Evolutionary conservation across 225 moss, liverwort and hornwort genomes (phyloP), one percentile per base, ranked within the genome.

Genomic region (Physcomitrium patens): DNA sequence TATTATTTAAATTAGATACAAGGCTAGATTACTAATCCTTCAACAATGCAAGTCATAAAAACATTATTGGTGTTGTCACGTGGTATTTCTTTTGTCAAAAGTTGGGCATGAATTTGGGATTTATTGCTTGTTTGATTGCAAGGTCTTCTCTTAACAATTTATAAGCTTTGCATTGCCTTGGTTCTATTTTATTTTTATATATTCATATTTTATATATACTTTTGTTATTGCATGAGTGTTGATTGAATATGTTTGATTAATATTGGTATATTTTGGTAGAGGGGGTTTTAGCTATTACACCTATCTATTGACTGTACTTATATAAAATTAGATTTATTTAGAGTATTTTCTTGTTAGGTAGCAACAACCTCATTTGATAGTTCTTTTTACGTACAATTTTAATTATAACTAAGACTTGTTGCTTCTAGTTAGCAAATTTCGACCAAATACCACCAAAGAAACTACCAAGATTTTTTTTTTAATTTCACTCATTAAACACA

Each of bases 111-210:
- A 52, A 44, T n/a, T 26, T 67, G 20, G 60, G 69, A 13, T 78
- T 68, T 27, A 64, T 76, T 45, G 78, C 73, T 70, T 78, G 85
- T 6, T 87, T 84, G 80, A 87, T 80, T 65, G 90, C 90, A 45
- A 87, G 83, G 74, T 87, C 85, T 43, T 90, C 87, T 87, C 85
- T 90, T 55, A 87, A 90, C 68, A 84, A 87, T 77, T 66, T n/a
- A 87, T 90, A 87, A 84, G 87, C 55, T 20, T n/a, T n/a, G 6
- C 59, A 63, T 10, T 23, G n/a, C 48, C 50, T 72, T 46, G 23
- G 18, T 44, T 9, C 28, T 70, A 57, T 16, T 58, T 58, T 3
- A 1, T 66, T 12, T 50, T 49, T 11, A 71, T 24, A 7, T 26
- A 46, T 55, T 12, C 19, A 19, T n/a, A 17, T n/a, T n/a, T n/a